Evolutionary conservation across 148 eudicot species (phyloP).

Genomic region (Cornus suecica): DNA sequence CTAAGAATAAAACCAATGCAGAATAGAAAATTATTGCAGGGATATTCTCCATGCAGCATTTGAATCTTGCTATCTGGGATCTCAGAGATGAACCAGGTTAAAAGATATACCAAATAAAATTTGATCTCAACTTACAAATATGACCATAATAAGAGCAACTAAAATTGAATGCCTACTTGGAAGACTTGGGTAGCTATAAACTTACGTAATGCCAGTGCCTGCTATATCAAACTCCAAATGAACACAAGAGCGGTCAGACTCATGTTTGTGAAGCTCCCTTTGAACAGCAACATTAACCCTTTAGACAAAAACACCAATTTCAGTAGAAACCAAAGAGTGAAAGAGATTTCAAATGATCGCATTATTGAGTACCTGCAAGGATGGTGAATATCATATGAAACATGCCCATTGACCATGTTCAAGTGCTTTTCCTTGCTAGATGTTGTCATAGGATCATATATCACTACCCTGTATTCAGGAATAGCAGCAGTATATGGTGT

Average conservation of each 20-base stretch:
- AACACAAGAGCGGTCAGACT: slow-evolving; percentile 88
- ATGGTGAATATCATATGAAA: slow-evolving; percentile 75
- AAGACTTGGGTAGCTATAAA: slow-evolving; percentile 6
- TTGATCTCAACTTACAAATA: not conserved
- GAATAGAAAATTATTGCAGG: not conserved
- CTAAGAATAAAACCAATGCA: not conserved
- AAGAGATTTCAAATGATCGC: slow-evolving; percentile 1
- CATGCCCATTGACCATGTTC: slow-evolving; percentile 51
- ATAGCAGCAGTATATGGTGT: slow-evolving; percentile 85
- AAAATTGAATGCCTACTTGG: not conserved
- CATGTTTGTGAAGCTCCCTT: slow-evolving; percentile 79
- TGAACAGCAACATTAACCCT: slow-evolving; percentile 74
- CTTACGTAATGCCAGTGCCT: slow-evolving; percentile 66
- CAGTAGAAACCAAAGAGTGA: slow-evolving; percentile 1
- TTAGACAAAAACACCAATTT: slow-evolving; percentile 15
- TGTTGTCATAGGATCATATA: slow-evolving; percentile 42
- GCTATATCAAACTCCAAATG: slow-evolving; percentile 85
- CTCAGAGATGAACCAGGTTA: not conserved
- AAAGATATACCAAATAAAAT: not conserved
- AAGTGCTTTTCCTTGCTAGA: slow-evolving; percentile 30
- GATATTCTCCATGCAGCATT: not conserved
- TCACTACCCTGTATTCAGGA: slow-evolving; percentile 65
- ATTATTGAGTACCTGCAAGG: slow-evolving; percentile 73
- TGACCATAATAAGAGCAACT: not conserved
- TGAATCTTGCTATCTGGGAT: not conserved